Base-by-base conservation (phyloP, 257 asterid genomes). In the Striga asiatica region DNA sequence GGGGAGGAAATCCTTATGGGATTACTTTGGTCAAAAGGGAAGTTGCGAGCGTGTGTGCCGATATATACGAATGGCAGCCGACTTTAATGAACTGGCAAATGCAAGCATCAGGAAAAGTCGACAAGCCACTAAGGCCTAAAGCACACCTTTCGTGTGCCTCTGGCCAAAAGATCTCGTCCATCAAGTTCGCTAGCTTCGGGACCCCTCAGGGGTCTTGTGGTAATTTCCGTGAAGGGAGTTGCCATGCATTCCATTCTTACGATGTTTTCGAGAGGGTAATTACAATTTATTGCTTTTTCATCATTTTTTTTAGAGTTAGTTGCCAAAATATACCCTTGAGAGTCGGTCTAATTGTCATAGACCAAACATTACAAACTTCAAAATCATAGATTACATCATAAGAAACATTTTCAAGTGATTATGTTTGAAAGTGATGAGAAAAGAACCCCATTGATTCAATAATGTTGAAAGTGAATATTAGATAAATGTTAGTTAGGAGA, bases 161-260 rank as follows among this genome's bases (percentile, higher is more conserved):
- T 1, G 89, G 95, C 20, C 89, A 80, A 68, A 85, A 76, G 66
- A 85, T 85, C 5, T 69, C 83, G 0, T 72, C 86, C 2, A 74
- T 85, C 59, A 82, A 80, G 64, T 85, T 85, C 54, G 95, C 95
- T 28, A 85, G 95, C 76, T 82, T 82, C 34, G 95, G 95, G 51
- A 82, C 86, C 2, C 95, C 95, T 1, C 74, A 74, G 29, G 95
- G 95, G 5, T 41, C 55, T 7, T 85, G 95, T 54, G 95, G 95
- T 48, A 72, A 66, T 66, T 82, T 71, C 80, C 67, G 53, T 0
- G 77, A 82, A 58, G 95, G 95, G 46, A 65, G 62, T 28, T 85
- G 95, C 58, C 93, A 85, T 3, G 95, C 95, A 6, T 70, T 63
- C 46, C 81, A 82, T 55, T 85, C 95, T 2, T 85, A 79, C 18